phyloP scores from a whole-genome alignment of 1,139 yeast genomes.

The Blastobotrys capitulatus region DNA sequence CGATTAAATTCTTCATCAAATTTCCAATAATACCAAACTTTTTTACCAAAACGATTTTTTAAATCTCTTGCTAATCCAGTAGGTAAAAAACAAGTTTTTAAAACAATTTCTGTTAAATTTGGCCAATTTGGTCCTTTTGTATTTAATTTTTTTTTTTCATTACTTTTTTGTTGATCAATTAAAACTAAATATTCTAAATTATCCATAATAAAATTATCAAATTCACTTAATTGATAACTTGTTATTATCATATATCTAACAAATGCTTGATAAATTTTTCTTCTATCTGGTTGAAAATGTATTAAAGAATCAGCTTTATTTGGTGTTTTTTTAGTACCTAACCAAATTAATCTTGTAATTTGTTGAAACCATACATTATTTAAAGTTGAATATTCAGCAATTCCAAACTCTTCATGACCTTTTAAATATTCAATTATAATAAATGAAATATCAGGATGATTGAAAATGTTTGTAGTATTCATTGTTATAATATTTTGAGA shows the following conservation, averaged over 20 bases:
- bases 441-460: background rate
- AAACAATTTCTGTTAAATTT: background rate
- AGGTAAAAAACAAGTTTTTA: background rate
- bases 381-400: background rate
- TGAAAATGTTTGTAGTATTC: background rate
- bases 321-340: background rate
- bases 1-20: background rate
- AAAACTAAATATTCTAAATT: background rate
- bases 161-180: background rate
- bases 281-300: background rate
- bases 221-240: background rate
- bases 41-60: background rate
- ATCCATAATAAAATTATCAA: background rate
- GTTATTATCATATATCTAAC: background rate
- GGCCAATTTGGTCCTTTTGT: background rate
- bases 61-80: background rate
- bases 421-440: background rate
- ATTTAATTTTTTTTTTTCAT: background rate
- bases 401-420: background rate
- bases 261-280: background rate
- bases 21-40: background rate
- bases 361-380: background rate
- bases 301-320: background rate
- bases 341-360: background rate
- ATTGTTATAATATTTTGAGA: too few relatives aligned